Base-by-base conservation (phyloP, 257 asterid species). In the Jacaranda mimosifolia region DNA sequence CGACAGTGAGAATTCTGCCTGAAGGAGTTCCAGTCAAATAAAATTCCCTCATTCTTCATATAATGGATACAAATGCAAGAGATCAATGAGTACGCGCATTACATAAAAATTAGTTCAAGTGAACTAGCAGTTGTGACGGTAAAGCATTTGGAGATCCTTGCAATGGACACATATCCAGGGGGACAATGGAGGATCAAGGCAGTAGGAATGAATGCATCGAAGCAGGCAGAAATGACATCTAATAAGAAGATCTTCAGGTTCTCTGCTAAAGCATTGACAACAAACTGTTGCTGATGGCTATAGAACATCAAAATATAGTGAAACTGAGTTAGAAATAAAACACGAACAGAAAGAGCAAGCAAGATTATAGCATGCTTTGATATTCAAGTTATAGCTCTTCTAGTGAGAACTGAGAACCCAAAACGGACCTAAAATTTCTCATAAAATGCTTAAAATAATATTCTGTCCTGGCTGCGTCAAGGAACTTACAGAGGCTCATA, bases 101-200 rank as follows among this genome's bases (percentile, higher is more conserved):
- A 11, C 13, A 52, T 57, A 32, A 64, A 63, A 43, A 57, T 35
- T 46, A 13, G 4, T 18, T 13, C 46, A 63, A 56, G 40, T 19
- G 73, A 53, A 49, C 85, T 86, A 84, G 45, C 82, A 85, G 78
- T 9, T 63, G 74, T 73, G 85, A 75, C 21, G 77, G 86, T 77
- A 79, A 58, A 89, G 82, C 89, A 79, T 81, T 57, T 79, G 98
- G 72, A 91, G 91, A 59, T 91, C 96, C 79, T 77, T 87, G 89
- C 99, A 96, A 49, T 82, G 85, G 1, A 53, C 59, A 53, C 98
- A 93, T 19, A 87, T 84, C 99, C 98, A 96, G 8, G 99, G 97
- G 70, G 80, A 26, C 83, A 89, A 71, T 35, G 93, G 99, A 51
- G 98, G 98, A 77, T 96, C 99, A 10, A 91, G 90, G 87, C 99